Evolutionary conservation across 208 protist species (phyloP).

Genomic region (Acanthamoeba castellanii): DNA sequence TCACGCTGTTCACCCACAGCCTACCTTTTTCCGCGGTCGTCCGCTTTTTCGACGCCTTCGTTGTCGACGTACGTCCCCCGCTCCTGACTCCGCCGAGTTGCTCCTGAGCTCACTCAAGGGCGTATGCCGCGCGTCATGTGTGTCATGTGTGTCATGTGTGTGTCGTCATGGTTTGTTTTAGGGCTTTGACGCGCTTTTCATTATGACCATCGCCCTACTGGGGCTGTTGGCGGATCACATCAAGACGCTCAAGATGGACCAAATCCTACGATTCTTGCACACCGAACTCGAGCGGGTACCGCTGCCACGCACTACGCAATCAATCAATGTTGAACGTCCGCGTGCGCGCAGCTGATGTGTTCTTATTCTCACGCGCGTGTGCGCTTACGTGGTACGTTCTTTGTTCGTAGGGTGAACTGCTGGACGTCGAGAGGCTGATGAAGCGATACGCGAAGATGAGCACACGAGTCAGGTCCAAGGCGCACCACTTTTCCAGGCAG

Average conservation of each 20-base stretch:
- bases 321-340: neutral
- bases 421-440: constrained; percentile 2
- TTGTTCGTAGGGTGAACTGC: neutral
- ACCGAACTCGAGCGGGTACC: neutral
- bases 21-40: neutral
- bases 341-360: neutral
- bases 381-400: neutral
- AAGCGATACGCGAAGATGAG: constrained; percentile 9
- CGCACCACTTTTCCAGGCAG: neutral
- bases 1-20: constrained; percentile 59
- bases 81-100: too few species aligned
- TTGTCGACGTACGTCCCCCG: neutral
- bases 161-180: neutral
- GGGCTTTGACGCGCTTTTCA: neutral
- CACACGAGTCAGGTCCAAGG: neutral
- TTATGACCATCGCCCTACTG: neutral
- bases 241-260: constrained; percentile 33
- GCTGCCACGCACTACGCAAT: neutral
- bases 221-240: neutral
- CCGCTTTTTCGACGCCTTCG: constrained; percentile 65
- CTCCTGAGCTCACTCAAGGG: too few species aligned
- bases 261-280: neutral
- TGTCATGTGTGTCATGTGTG: neutral
- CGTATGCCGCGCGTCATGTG: too few species aligned
- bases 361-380: neutral